A percentile compares a stretch with the other conserved stretches of the same genome.
These are phyloP conservation scores for Fraxinus anomala DNA, from an alignment of 257 asterid species.

Conservation along the genomic window DNA sequence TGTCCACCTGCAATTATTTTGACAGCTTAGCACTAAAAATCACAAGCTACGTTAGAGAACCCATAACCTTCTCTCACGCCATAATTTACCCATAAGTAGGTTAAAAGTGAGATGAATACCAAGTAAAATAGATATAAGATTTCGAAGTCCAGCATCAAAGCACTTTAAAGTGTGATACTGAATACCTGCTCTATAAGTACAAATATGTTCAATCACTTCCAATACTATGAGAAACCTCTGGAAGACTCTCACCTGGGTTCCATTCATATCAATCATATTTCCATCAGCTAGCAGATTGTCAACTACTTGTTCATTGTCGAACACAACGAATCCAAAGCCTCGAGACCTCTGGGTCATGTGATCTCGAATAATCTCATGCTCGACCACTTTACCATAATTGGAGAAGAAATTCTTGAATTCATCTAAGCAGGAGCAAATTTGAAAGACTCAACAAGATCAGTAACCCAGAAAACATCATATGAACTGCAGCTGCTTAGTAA, in stretches of 20 bases:
- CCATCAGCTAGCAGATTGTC: conserved; percentile 74
- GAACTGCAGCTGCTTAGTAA: neutral
- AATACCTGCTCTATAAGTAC: conserved; percentile 15
- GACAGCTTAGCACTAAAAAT: conserved; percentile 44
- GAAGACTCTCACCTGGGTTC: conserved; percentile 66
- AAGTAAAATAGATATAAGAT: conserved; percentile 13
- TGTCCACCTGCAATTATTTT: conserved; percentile 45
- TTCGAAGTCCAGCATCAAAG: conserved; percentile 1
- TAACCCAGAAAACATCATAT: too few relatives aligned
- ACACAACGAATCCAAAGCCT: conserved; percentile 91
- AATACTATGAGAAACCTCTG: conserved; percentile 6
- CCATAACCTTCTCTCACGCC: conserved; percentile 31
- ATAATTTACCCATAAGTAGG: conserved; percentile 23
- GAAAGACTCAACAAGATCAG: neutral
- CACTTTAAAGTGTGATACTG: conserved; percentile 14
- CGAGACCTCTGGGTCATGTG: conserved; percentile 87
- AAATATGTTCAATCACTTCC: conserved; percentile 25
- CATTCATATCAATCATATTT: conserved; percentile 90
- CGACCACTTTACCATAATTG: conserved; percentile 72
- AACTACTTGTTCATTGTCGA: conserved; percentile 82
- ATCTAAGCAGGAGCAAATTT: conserved; percentile 41
- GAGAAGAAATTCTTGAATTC: conserved; percentile 85
- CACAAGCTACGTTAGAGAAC: conserved; percentile 30
- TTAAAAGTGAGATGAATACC: conserved; percentile 24
- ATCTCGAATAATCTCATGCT: conserved; percentile 90